Evolutionary conservation across 2,329 filamentous ascomycete genomes (phyloP), one percentile per base, ranked within the genome.

Genomic region (Rhynchosporium secalis): DNA sequence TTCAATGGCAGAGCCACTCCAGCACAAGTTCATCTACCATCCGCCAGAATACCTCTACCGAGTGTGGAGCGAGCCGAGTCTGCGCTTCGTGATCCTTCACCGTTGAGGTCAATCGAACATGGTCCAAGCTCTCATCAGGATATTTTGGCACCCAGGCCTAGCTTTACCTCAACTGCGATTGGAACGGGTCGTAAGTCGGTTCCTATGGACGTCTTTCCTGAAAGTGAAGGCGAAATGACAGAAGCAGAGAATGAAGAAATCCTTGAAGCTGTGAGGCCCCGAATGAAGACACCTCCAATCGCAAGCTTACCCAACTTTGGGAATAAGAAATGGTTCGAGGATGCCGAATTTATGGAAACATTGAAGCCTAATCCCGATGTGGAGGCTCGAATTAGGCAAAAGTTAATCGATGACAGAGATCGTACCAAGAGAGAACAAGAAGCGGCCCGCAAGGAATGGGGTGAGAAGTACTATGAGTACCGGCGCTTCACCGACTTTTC

Each of bases 221-320:
- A 68, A 20, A 66, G 62, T 49, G 67, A 70, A n/a, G 65, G 59
- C 38, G 66, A 70, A 13, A 29, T 64, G 52, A 66, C 60, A n/a
- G 66, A 66, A 59, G 58, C 61, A 43, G 70, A 70, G 58, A 65
- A 64, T 48, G 47, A 63, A 15, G 66, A 69, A 40, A 61, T 63
- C 20, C 62, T 70, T 28, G 70, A 70, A 60, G 62, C 65, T 47
- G 72, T 73, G 5, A 65, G 70, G 12, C 68, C 66, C 28, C 65
- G 63, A n/a, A 74, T 73, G 68, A 69, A 68, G 47, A 75, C 73
- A 2, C 73, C 73, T 1, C 65, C 72, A 4, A 55, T 70, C 13
- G 67, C 64, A 12, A 68, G 62, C 47, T 58, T 74, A 10, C 72
- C 70, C 15, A 69, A 63, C 4, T 65, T 69, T 46, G 59, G 64